Evolutionary conservation across 495 filamentous ascomycete species (phyloP).

Genomic region (Chlorociboria aeruginascens): DNA sequence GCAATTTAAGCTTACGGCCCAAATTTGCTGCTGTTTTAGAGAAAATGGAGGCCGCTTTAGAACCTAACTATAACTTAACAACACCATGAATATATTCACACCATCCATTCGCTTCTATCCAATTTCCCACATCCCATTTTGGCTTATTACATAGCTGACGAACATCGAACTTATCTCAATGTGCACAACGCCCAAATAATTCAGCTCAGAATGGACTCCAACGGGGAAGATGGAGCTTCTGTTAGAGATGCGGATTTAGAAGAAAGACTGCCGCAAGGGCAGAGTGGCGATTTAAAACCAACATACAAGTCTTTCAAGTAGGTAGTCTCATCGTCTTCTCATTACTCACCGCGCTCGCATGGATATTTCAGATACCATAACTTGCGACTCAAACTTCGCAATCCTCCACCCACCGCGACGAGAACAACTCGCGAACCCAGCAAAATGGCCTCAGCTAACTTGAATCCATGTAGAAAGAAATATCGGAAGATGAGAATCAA

Average conservation of each 20-base stretch:
- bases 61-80: too few species aligned
- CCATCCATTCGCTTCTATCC: too few species aligned
- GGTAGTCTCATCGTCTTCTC: not conserved
- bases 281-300: slow-evolving; percentile 3
- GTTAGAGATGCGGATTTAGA: not conserved
- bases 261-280: not conserved
- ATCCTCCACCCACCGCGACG: not conserved
- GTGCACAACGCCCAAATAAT: too few species aligned
- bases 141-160: too few species aligned
- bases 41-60: too few species aligned
- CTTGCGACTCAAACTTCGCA: not conserved
- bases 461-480: slow-evolving; percentile 48
- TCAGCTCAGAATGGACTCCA: slow-evolving; percentile 4
- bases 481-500: slow-evolving; percentile 82
- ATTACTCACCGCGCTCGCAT: not conserved
- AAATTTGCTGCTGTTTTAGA: too few species aligned
- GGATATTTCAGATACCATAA: not conserved
- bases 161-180: too few species aligned
- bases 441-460: slow-evolving; percentile 4
- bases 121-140: too few species aligned
- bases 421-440: not conserved
- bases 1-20: too few species aligned
- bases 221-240: slow-evolving; percentile 2
- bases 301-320: slow-evolving; percentile 20
- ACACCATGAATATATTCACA: too few species aligned